Base-by-base conservation (phyloP, 2,329 filamentous ascomycete species). In the Fusarium buharicum region DNA sequence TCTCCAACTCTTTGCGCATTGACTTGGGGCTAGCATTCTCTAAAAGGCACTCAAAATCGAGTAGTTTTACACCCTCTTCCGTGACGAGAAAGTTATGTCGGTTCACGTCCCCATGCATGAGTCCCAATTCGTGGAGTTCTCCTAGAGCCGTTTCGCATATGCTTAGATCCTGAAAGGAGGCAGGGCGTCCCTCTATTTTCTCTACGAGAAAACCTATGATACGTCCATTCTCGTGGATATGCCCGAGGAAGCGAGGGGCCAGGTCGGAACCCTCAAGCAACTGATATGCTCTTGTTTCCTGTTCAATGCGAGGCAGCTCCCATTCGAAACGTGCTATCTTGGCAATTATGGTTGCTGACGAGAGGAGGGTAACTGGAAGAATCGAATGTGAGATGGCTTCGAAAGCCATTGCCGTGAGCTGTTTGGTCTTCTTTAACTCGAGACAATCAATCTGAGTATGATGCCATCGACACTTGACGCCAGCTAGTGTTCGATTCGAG, bases 321-420 rank as follows among this genome's bases (percentile, higher is more conserved):
- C 70, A 75, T 50, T 72, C 66, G 34, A 75, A 75, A 43, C 72
- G 67, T 30, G 73, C 72, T 55, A 73, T 72, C 55, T 75, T 75
- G 49, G 72, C 70, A 48, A 77, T 53, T 12, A 18, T 24, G 2
- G 41, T 53, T 14, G 41, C 13, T 24, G 28, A 13, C 13, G 28
- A 34, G 22, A 8, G 28, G 7, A 27, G 38, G 24, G 6, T 4
- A 12, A 20, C 6, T 44, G 27, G 27, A 33, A 27, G 31, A 27
- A 11, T 14, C n/a, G 43, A 46, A 36, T 16, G 18, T 27, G 18
- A 27, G n/a, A 27, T 10, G 31, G 31, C 20, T 46, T 46, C 20
- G 20, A 46, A 36, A 36, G 31, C 20, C 43, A 46, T 46, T 17
- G 43, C 20, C 6, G 30, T 46, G 30, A 46, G 43, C 31, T 27